Evolutionary conservation across 2,329 filamentous ascomycete species (phyloP).

Genomic region (Aschersonia sp.): DNA sequence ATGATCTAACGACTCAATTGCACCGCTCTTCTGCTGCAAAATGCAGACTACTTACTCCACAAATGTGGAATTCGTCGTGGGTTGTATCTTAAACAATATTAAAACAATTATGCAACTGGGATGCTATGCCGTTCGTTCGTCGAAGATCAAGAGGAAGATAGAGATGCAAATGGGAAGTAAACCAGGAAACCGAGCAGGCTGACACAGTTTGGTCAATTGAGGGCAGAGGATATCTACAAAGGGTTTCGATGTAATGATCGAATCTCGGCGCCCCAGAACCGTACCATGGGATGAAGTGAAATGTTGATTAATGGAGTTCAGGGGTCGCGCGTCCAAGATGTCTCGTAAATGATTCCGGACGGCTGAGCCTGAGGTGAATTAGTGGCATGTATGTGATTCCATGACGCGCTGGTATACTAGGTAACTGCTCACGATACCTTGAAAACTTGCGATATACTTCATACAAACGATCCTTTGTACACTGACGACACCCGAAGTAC

Average conservation of each 20-base stretch:
- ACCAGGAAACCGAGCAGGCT: conserved; percentile 76
- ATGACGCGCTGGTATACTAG: conserved; percentile 40
- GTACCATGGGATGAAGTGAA: conserved; percentile 81
- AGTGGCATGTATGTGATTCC: conserved; percentile 61
- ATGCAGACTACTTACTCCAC: conserved; percentile 54
- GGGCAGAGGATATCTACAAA: not conserved
- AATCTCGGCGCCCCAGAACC: conserved; percentile 10
- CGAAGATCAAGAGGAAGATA: conserved; percentile 84
- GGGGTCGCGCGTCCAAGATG: conserved; percentile 59
- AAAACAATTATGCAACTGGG: conserved; percentile 95
- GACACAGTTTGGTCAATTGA: not conserved
- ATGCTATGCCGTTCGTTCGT: conserved; percentile 77
- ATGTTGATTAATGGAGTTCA: conserved; percentile 55
- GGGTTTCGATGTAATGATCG: not conserved
- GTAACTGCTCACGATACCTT: conserved; percentile 11
- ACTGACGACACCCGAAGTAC: no score
- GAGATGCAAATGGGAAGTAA: conserved; percentile 71
- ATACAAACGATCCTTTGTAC: not conserved
- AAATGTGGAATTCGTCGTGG: conserved; percentile 65
- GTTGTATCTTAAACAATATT: conserved; percentile 69
- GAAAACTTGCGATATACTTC: not conserved
- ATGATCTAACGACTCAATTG: no score
- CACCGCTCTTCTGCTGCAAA: no score
- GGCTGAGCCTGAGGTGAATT: conserved; percentile 56
- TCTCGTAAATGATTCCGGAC: conserved; percentile 63